phyloP scores from a whole-genome alignment of 257 asterid species.

The Salvia miltiorrhiza region DNA sequence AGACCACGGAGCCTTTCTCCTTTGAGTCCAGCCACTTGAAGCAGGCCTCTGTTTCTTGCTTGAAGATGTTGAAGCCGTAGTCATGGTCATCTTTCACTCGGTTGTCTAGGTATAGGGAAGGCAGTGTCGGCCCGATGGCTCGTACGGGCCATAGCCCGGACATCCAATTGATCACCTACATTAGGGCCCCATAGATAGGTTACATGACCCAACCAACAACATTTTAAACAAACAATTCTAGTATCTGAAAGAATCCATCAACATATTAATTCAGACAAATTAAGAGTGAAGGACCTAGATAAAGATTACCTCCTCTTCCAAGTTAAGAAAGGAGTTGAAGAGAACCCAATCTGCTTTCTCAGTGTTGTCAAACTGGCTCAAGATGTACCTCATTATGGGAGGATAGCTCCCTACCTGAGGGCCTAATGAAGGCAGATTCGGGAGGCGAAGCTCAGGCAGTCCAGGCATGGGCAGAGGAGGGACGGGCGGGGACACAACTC shows the following conservation, averaged over 20 bases:
- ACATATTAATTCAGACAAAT: not conserved
- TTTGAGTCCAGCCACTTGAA: slow-evolving; percentile 50
- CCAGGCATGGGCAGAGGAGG: slow-evolving; percentile 33
- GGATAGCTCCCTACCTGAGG: slow-evolving; percentile 37
- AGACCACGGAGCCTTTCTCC: slow-evolving; percentile 37
- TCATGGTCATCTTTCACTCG: slow-evolving; percentile 36
- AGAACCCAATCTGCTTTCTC: slow-evolving; percentile 59
- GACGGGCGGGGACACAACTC: slow-evolving; percentile 25
- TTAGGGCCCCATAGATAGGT: not conserved
- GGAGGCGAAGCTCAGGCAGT: slow-evolving; percentile 39
- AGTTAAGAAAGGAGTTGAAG: slow-evolving; percentile 48
- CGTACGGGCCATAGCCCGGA: slow-evolving; percentile 45
- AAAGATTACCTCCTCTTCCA: slow-evolving; percentile 57
- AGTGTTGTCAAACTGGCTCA: slow-evolving; percentile 41
- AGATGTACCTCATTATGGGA: slow-evolving; percentile 41
- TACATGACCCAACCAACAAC: not conserved
- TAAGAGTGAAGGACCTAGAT: no score
- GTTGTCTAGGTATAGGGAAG: slow-evolving; percentile 50
- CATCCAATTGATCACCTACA: slow-evolving; percentile 53
- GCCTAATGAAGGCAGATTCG: slow-evolving; percentile 52
- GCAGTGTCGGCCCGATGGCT: slow-evolving; percentile 51
- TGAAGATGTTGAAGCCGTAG: slow-evolving; percentile 43
- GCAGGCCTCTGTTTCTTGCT: slow-evolving; percentile 34
- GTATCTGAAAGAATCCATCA: not conserved
- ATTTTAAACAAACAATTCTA: no score